A percentile compares a stretch with the other conserved stretches of the same genome.
Evolutionary conservation across 2,329 filamentous ascomycete genomes (phyloP).

Genomic region (Aspergillus sp.): DNA sequence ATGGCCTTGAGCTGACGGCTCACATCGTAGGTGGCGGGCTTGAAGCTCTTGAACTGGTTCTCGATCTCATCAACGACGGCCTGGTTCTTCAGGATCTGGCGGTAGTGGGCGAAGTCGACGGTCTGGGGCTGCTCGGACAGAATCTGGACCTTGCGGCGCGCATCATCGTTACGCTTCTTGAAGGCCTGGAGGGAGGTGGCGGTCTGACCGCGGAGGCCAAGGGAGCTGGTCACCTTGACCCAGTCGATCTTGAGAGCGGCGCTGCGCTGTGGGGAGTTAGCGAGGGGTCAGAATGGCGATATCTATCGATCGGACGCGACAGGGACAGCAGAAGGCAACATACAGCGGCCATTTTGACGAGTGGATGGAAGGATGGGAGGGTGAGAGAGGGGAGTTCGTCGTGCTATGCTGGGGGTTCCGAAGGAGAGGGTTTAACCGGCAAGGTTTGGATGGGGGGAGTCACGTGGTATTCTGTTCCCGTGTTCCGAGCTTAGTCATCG

Average conservation of each 20-base stretch:
- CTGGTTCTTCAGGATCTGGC: slow-evolving; percentile 89
- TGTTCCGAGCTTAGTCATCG: slow-evolving; percentile 18
- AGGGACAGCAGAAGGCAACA: slow-evolving; percentile 15
- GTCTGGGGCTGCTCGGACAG: slow-evolving; percentile 81
- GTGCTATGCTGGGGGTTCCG: slow-evolving; percentile 34
- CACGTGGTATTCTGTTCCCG: slow-evolving; percentile 25
- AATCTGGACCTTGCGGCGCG: slow-evolving; percentile 83
- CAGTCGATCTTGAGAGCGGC: slow-evolving; percentile 99
- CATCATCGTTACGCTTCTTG: slow-evolving; percentile 99
- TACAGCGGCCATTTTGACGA: slow-evolving; percentile 44
- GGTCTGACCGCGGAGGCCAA: slow-evolving; percentile 94
- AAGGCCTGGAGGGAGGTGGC: slow-evolving; percentile 87
- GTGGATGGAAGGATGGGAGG: slow-evolving; percentile 23
- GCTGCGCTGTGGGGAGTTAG: slow-evolving; percentile 67
- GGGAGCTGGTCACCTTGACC: slow-evolving; percentile 88
- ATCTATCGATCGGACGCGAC: neutral
- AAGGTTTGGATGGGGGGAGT: slow-evolving; percentile 35
- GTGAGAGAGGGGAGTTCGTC: slow-evolving; percentile 31
- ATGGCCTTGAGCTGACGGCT: slow-evolving; percentile 94
- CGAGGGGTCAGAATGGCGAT: slow-evolving; percentile 6
- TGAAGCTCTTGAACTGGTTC: slow-evolving; percentile 88
- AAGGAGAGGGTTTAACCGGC: slow-evolving; percentile 36
- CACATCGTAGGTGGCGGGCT: slow-evolving; percentile 91
- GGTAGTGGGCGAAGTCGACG: slow-evolving; percentile 94
- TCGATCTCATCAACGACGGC: slow-evolving; percentile 95